Conservation (phyloP, 2,329 filamentous ascomycete genomes). For the Aspergillus sp. region DNA sequence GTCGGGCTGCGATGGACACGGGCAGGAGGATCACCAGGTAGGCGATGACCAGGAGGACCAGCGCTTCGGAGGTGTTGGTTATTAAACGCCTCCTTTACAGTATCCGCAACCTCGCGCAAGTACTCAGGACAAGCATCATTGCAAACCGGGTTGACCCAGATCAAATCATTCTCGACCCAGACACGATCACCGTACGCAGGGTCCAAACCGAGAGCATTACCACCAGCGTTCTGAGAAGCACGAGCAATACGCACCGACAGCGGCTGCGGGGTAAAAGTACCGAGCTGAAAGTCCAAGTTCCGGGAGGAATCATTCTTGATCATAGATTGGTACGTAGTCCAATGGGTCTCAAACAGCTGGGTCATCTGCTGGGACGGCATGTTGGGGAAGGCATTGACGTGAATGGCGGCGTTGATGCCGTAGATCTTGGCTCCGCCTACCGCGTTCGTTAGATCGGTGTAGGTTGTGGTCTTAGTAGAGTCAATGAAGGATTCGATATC, state of each 20-base stretch:
- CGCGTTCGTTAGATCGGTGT: constrained; percentile 9
- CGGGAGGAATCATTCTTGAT: constrained; percentile 6
- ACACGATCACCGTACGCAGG: constrained; percentile 12
- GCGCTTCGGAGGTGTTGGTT: too few species aligned
- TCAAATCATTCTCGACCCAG: constrained; percentile 16
- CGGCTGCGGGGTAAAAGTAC: constrained; percentile 12
- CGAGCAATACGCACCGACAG: constrained; percentile 10
- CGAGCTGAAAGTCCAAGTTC: constrained; percentile 8
- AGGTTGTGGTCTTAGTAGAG: constrained; percentile 6
- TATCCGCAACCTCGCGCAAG: constrained; percentile 9
- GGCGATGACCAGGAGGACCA: too few species aligned
- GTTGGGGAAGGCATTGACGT: constrained; percentile 15
- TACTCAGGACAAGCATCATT: constrained; percentile 11
- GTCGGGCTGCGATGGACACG: too few species aligned
- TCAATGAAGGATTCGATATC: constrained; percentile 10
- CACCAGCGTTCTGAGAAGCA: background rate
- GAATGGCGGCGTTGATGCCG: constrained; percentile 12
- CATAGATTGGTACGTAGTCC: constrained; percentile 10
- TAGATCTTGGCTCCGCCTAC: constrained; percentile 14
- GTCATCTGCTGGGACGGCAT: constrained; percentile 3
- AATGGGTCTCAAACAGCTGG: constrained; percentile 7
- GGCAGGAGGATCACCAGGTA: too few species aligned
- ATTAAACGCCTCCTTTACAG: background rate
- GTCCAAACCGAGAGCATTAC: constrained; percentile 12
- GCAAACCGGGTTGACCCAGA: constrained; percentile 11